These are phyloP conservation scores for Clathrus columnatus DNA, from an alignment of 768 basidiomycete genomes.

Conservation along the genomic window DNA sequence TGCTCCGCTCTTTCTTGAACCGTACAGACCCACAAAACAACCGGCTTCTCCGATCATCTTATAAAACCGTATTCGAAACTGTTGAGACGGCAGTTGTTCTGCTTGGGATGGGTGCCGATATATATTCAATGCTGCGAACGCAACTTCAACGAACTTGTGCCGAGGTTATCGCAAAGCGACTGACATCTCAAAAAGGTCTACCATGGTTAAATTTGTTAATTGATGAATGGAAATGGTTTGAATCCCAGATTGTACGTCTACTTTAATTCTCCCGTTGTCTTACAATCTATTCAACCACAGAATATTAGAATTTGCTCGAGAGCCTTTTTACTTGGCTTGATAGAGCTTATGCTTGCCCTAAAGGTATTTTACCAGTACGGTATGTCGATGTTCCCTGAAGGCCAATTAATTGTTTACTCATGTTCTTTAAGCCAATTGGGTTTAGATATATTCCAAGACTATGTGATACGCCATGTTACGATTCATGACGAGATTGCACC, in stretches of 20 bases:
- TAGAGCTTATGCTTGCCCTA: constrained; percentile 47
- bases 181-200: constrained; percentile 23
- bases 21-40: constrained; percentile 10
- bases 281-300: constrained; percentile 1
- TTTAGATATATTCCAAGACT: not conserved
- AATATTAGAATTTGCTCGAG: constrained; percentile 42
- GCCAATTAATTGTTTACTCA: not conserved
- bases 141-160: constrained; percentile 50
- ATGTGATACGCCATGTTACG: constrained; percentile 20
- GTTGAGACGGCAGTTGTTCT: constrained; percentile 15
- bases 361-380: constrained; percentile 36
- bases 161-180: constrained; percentile 32
- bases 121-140: constrained; percentile 49
- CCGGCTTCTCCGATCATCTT: constrained; percentile 42
- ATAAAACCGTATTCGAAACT: constrained; percentile 46
- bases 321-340: constrained; percentile 68
- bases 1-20: not conserved
- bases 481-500: constrained; percentile 36
- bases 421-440: not conserved
- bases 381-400: constrained; percentile 21
- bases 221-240: constrained; percentile 51
- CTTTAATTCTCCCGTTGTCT: constrained; percentile 3
- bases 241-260: constrained; percentile 49
- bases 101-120: constrained; percentile 40
- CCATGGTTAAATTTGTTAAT: constrained; percentile 56